Evolutionary conservation across 2,329 filamentous ascomycete genomes (phyloP), one percentile per base, ranked within the genome.

Genomic region (Fusarium miscanthi): DNA sequence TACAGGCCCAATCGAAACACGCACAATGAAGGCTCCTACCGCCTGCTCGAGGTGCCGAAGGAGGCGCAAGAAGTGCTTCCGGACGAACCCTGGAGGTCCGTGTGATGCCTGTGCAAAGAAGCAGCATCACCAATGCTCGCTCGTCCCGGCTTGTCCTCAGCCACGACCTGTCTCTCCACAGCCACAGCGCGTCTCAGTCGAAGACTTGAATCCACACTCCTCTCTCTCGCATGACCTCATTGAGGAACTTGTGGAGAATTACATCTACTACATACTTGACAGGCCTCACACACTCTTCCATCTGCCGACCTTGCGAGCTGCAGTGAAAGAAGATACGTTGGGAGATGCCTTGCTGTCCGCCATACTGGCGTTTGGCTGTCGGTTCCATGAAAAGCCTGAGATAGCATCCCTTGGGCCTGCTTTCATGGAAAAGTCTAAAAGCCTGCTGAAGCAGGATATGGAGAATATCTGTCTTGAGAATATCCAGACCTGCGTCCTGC

Each of bases 181-280:
- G 46, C 46, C 46, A 49, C 46, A 49, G 16, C 46, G 5, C 11
- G 16, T 49, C 30, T 23, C 46, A 13, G 27, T 27, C 27, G 41
- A 48, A 19, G 42, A 62, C 33, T 27, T 59, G 19, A 46, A 13
- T 42, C 53, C 59, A 33, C 42, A 59, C 27, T 27, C 25, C 27
- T 46, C 13, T 59, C 54, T 62, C 27, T 62, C 59, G 38, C 53
- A 62, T 59, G 59, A 62, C 9, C 53, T 59, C 17, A 62, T 62
- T 38, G 59, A 62, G 30, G 59, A 62, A 4, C 53, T 62, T 35
- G 59, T 59, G 59, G 59, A 59, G 42, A 59, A 62, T 17, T 62
- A 62, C 12, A 62, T 63, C 42, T 57, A 63, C 42, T 63, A 63
- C 2, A 63, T 60, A 49, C 60, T 63, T 49, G 60, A 63, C 42